Conservation (phyloP, 1,284 basidiomycete species). For the Cerioporus squamosus region DNA sequence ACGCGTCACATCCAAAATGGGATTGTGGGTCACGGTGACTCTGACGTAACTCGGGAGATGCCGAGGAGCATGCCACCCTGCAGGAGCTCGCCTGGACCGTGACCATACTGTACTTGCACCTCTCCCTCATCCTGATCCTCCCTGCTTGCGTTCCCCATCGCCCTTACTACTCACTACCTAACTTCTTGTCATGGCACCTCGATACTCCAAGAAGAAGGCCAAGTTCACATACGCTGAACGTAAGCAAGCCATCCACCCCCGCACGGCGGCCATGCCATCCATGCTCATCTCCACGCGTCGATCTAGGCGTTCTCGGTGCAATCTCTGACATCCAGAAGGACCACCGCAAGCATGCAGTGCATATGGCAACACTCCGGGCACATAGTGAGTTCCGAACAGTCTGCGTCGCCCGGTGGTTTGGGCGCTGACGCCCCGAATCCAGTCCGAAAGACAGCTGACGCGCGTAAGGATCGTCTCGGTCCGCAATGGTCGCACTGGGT, state of each 20-base stretch:
- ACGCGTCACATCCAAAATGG: neutral
- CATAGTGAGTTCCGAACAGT: slow-evolving; percentile 39
- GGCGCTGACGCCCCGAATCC: neutral
- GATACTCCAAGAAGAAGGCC: slow-evolving; percentile 36
- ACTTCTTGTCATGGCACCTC: slow-evolving; percentile 32
- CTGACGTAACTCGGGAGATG: neutral
- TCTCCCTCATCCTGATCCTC: no score
- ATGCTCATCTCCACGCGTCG: neutral
- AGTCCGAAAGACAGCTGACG: slow-evolving; percentile 53
- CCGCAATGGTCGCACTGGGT: slow-evolving; percentile 56
- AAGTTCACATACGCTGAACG: slow-evolving; percentile 52
- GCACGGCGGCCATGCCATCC: neutral
- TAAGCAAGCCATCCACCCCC: slow-evolving; percentile 31
- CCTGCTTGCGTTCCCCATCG: no score
- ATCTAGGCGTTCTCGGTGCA: slow-evolving; percentile 49
- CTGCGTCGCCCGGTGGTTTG: neutral
- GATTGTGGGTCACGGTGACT: neutral
- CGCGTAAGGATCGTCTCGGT: slow-evolving; percentile 50
- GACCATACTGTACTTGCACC: no score
- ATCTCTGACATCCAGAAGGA: slow-evolving; percentile 48
- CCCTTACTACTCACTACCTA: no score
- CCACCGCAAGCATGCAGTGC: slow-evolving; percentile 46
- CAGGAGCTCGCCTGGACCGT: neutral
- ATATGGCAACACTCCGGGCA: slow-evolving; percentile 50
- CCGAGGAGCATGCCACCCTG: neutral